phyloP scores from a whole-genome alignment of 345 rosid species.

The Bruguiera sexangula region DNA sequence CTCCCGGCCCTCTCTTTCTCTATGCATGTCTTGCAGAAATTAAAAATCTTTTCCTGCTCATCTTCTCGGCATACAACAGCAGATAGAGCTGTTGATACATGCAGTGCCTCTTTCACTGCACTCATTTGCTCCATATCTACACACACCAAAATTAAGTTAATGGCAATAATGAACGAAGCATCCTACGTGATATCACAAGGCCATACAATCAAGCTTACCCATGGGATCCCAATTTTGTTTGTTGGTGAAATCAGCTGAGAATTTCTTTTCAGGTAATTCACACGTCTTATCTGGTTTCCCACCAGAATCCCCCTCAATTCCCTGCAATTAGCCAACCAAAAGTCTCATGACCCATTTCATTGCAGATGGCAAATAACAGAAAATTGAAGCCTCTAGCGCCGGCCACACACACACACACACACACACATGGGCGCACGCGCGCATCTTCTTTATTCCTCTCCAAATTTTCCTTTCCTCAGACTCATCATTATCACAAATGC shows the following conservation, averaged over 20 bases:
- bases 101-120: slow-evolving; percentile 71
- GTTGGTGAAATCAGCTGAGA: slow-evolving; percentile 21
- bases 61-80: slow-evolving; percentile 66
- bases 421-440: too few species aligned
- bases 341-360: too few species aligned
- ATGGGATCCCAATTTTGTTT: slow-evolving; percentile 58
- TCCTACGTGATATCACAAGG: neutral
- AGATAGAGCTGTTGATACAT: slow-evolving; percentile 67
- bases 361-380: too few species aligned
- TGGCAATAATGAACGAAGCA: neutral
- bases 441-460: too few species aligned
- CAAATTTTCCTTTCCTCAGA: too few species aligned
- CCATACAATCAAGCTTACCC: slow-evolving; percentile 33
- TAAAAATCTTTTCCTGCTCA: slow-evolving; percentile 59
- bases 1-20: slow-evolving; percentile 69
- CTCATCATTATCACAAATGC: too few species aligned
- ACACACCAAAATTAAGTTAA: neutral
- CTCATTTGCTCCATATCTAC: slow-evolving; percentile 59
- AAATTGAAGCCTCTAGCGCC: too few species aligned
- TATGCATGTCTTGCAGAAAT: slow-evolving; percentile 60
- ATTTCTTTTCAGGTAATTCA: slow-evolving; percentile 26
- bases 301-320: slow-evolving; percentile 22
- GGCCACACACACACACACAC: too few species aligned
- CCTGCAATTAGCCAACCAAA: slow-evolving; percentile 6
- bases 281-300: slow-evolving; percentile 4